phyloP scores from a whole-genome alignment of 1,284 basidiomycete species.

The Leccinum ponderosum region DNA sequence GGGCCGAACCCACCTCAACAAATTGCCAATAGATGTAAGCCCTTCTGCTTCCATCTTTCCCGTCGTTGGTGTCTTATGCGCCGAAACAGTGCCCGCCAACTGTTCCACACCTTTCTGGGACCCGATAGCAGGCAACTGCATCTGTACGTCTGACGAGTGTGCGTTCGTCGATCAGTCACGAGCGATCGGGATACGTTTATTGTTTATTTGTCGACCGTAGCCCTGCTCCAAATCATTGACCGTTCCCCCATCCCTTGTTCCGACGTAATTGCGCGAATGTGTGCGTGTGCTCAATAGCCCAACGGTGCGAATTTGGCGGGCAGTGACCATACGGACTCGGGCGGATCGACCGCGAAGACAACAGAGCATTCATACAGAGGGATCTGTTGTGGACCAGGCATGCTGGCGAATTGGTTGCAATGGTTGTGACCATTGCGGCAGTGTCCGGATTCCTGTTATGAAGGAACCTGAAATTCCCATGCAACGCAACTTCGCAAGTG shows the following conservation, averaged over 20 bases:
- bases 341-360: slow-evolving; percentile 46
- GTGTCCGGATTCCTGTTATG: not conserved
- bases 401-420: not conserved
- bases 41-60: not conserved
- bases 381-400: not conserved
- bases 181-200: slow-evolving; percentile 60
- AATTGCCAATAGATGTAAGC: slow-evolving; percentile 48
- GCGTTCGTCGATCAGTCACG: slow-evolving; percentile 62
- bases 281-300: slow-evolving; percentile 41
- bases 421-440: not conserved
- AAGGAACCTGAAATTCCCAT: not conserved
- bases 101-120: slow-evolving; percentile 84
- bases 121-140: slow-evolving; percentile 63
- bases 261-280: not conserved
- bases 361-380: slow-evolving; percentile 33
- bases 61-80: not conserved
- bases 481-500: not conserved
- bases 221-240: not conserved
- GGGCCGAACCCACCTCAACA: slow-evolving; percentile 63
- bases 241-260: not conserved
- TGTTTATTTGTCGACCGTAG: not conserved
- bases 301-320: slow-evolving; percentile 68
- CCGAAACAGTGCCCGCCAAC: slow-evolving; percentile 57
- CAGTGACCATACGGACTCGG: slow-evolving; percentile 23
- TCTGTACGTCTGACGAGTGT: slow-evolving; percentile 58